phyloP scores from a whole-genome alignment of 768 basidiomycete species.

The Mycena floridula region DNA sequence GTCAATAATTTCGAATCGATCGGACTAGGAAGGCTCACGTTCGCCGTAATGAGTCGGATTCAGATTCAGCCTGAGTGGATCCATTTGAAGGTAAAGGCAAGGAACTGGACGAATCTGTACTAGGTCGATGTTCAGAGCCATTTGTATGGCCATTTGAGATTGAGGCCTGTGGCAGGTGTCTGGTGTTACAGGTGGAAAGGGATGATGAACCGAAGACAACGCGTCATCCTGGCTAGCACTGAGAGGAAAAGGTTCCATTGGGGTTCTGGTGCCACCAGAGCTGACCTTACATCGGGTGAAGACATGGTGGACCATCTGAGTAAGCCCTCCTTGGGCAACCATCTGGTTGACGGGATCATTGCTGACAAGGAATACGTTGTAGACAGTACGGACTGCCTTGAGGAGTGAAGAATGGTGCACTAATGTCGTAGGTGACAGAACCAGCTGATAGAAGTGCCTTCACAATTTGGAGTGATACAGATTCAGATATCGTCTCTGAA shows the following conservation, averaged over 20 bases:
- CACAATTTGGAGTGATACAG: slow-evolving; percentile 94
- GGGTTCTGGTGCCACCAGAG: slow-evolving; percentile 7
- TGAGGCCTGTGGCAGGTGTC: too few relatives aligned
- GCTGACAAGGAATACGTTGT: slow-evolving; percentile 94
- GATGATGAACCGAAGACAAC: background rate
- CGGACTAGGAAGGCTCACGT: too few relatives aligned
- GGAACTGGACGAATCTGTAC: too few relatives aligned
- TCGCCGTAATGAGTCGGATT: too few relatives aligned
- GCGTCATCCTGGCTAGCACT: background rate
- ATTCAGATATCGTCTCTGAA: slow-evolving; percentile 78
- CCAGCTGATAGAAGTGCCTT: slow-evolving; percentile 87
- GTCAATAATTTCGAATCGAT: too few relatives aligned
- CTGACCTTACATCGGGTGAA: slow-evolving; percentile 71
- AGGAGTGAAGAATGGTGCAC: slow-evolving; percentile 95
- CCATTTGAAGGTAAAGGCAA: too few relatives aligned
- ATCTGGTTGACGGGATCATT: slow-evolving; percentile 90
- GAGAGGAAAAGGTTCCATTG: background rate
- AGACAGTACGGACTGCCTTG: slow-evolving; percentile 95
- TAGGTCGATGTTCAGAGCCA: too few relatives aligned
- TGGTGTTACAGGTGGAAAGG: background rate
- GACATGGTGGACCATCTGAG: slow-evolving; percentile 97
- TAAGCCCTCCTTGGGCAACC: slow-evolving; percentile 96
- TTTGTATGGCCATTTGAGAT: too few relatives aligned
- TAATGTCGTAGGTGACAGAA: slow-evolving; percentile 79
- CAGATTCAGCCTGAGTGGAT: too few relatives aligned